Base-by-base conservation (phyloP, 768 basidiomycete species). In the Scleroderma citrinum region DNA sequence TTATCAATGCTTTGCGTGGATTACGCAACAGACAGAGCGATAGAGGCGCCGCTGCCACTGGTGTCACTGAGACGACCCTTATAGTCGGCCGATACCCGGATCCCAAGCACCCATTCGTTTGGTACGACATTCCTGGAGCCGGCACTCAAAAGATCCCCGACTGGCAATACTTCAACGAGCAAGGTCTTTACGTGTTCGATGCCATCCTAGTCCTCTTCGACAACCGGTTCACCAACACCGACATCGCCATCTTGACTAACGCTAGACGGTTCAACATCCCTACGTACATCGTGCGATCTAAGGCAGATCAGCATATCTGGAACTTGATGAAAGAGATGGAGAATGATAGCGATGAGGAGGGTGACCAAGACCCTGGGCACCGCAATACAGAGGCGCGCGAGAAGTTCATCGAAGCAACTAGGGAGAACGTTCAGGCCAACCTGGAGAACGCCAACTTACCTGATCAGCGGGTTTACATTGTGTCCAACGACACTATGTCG, bases 91-190 rank as follows among this genome's bases (percentile, higher is more conserved):
- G 70, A 31, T 71, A 67, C 44, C 51, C 53, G 20, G 58, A 70
- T 41, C 54, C 60, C 6, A 37, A 52, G 0, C 49, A 57, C 48
- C 59, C 54, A n/a, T 58, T 64, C 38, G 60, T 60, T 17, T 71
- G 70, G 69, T 71, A 67, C n/a, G n/a, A n/a, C n/a, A n/a, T n/a
- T n/a, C n/a, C n/a, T n/a, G n/a, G n/a, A n/a, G n/a, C n/a, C n/a
- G 68, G 65, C 5, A 71, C 70, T 2, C 44, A 64, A n/a, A 59
- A 55, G 39, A 54, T 69, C 43, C 61, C 65, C 19, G 67, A 66
- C 46, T 70, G 66, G 67, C 60, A 67, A 34, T 71, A 71, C 48
- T 70, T 71, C 54, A 68, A 68, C 30, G 57, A 62, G 11, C 65
- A 70, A 44, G 69, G 69, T 12, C 60, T 71, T 24, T 71, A 61